Evolutionary conservation across 1,284 basidiomycete species (phyloP).

Genomic region (Leccinum pseudoinsigne): DNA sequence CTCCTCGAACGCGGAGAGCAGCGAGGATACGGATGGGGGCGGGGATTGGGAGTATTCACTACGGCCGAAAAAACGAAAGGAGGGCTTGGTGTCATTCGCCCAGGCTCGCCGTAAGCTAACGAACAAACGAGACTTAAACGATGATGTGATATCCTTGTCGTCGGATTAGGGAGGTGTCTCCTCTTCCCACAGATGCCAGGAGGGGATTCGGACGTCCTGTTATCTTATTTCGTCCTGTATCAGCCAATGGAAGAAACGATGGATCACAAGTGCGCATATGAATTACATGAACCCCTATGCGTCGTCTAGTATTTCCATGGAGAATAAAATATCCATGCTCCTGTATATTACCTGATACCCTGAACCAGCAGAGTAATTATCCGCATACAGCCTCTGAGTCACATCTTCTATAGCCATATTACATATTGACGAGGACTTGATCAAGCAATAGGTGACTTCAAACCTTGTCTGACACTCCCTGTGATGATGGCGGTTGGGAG

Average conservation of each 20-base stretch:
- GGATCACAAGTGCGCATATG: neutral
- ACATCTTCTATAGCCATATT: neutral
- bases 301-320: neutral
- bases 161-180: constrained; percentile 22
- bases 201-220: neutral
- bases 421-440: neutral
- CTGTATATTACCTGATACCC: neutral
- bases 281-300: neutral
- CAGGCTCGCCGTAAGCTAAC: neutral
- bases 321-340: constrained; percentile 4
- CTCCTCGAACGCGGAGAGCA: constrained; percentile 19
- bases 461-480: constrained; percentile 14
- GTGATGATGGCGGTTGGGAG: neutral
- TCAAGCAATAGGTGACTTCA: constrained; percentile 4
- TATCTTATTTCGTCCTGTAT: neutral
- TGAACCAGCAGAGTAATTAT: constrained; percentile 9
- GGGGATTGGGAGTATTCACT: constrained; percentile 30
- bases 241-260: neutral
- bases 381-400: neutral
- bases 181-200: too few relatives aligned
- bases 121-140: constrained; percentile 9
- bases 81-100: neutral
- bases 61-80: constrained; percentile 20
- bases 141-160: constrained; percentile 33
- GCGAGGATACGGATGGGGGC: constrained; percentile 28